These are phyloP conservation scores for Boechera stricta DNA, from an alignment of 345 rosid genomes.

Conservation along the genomic window DNA sequence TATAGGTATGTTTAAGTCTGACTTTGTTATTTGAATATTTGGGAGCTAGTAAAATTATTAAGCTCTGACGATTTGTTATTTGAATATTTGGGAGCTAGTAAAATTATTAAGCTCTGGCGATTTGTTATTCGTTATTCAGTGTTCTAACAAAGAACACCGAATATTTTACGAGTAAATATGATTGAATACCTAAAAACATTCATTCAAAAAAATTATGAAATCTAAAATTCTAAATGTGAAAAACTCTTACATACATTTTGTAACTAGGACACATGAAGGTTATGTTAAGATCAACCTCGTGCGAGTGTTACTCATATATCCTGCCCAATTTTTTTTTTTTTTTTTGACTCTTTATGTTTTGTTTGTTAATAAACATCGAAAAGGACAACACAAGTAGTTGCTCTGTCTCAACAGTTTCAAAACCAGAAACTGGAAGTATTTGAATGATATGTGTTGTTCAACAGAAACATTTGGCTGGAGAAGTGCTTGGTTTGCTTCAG, in stretches of 20 bases:
- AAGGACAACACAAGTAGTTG: conserved; percentile 44
- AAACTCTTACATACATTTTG: neutral
- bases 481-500: conserved; percentile 14
- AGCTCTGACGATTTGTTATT: conserved; percentile 3
- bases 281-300: conserved; percentile 24
- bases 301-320: neutral
- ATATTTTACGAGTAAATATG: neutral
- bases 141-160: neutral
- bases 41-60: conserved; percentile 6
- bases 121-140: neutral
- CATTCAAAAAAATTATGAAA: neutral
- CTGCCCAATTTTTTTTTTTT: neutral
- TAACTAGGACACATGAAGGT: neutral
- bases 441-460: conserved; percentile 19
- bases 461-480: conserved; percentile 23
- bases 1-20: conserved; percentile 62
- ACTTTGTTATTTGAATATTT: conserved; percentile 3
- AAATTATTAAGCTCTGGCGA: neutral
- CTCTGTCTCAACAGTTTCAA: conserved; percentile 40
- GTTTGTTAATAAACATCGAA: conserved; percentile 40
- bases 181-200: neutral
- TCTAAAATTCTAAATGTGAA: neutral
- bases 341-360: conserved; percentile 12
- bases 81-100: conserved; percentile 1
- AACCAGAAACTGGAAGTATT: conserved; percentile 32